Percentiles rank a stretch among this genome's conserved stretches.
Evolutionary conservation across 2,329 filamentous ascomycete species (phyloP).

Genomic region (Cladosporium sp.): DNA sequence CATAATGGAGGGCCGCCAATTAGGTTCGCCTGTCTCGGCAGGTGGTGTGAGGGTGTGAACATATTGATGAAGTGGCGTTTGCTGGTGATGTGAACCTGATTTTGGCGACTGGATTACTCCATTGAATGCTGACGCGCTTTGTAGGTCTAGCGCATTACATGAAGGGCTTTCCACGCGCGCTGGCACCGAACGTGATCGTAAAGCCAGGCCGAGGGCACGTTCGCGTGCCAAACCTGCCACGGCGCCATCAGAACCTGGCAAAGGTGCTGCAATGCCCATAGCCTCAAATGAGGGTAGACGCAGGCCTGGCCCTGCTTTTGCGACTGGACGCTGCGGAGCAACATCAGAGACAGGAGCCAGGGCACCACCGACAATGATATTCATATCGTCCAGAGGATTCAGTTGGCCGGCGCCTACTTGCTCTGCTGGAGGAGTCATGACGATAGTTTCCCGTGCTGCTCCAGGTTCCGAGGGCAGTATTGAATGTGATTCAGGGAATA

Average conservation of each 20-base stretch:
- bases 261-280: slow-evolving; percentile 46
- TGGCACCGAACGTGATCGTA: not conserved
- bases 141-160: slow-evolving; percentile 5
- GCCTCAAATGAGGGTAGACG: slow-evolving; percentile 53
- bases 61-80: slow-evolving; percentile 27
- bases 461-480: slow-evolving; percentile 17
- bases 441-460: slow-evolving; percentile 9
- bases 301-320: slow-evolving; percentile 34
- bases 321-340: slow-evolving; percentile 9
- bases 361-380: slow-evolving; percentile 25
- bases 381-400: slow-evolving; percentile 16
- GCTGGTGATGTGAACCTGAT: not conserved
- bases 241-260: slow-evolving; percentile 20
- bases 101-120: not conserved
- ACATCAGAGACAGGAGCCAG: slow-evolving; percentile 22
- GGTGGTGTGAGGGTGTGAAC: slow-evolving; percentile 45
- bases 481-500: slow-evolving; percentile 9
- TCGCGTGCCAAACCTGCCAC: slow-evolving; percentile 16
- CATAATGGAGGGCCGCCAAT: slow-evolving; percentile 34
- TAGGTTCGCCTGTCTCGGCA: slow-evolving; percentile 37
- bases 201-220: not conserved
- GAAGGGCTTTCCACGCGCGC: not conserved
- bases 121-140: not conserved
- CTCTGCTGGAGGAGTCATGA: slow-evolving; percentile 22
- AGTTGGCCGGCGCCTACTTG: not conserved